Evolutionary conservation across 257 asterid species (phyloP), one percentile per base, ranked within the genome.

Genomic region (Rehmannia glutinosa): DNA sequence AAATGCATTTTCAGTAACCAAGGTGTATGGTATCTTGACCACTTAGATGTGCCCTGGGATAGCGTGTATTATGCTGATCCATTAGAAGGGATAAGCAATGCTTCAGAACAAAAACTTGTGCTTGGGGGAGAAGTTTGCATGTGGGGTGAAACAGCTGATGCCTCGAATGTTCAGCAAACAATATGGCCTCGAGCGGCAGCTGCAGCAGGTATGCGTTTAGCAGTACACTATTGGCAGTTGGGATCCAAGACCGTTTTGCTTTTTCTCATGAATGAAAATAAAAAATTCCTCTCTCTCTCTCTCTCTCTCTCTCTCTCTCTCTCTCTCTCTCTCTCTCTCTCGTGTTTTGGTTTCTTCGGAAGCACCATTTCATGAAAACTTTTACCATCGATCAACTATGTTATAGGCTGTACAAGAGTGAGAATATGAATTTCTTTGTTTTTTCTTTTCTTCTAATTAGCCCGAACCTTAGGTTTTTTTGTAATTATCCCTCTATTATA

Each of bases 181-280:
- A 89, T 89, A 81, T 92, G 98, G 98, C 98, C 98, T 63, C 92
- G 98, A 81, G 98, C 98, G 62, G 98, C 97, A 13, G 98, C 97
- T 8, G 97, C 90, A 36, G 97, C 98, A 78, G 98, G 98, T 89
- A 77, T 68, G 61, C 50, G 38, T 47, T 27, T 46, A 12, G 8
- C 36, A 35, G 8, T 58, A 39, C 60, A 51, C 19, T 52, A 10
- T 51, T 64, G 64, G 25, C 61, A 51, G 41, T 45, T 42, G 19
- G 19, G 58, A 28, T 36, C 4, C n/a, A 50, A 56, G 41, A 57
- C 30, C 68, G 66, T 55, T 32, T 55, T 62, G 67, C 69, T 25
- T 38, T 55, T 54, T 16, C 27, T 54, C 62, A 7, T 32, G 42
- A 16, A 20, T 17, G 3, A 16, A 21, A 17, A 16, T 4, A 15